phyloP scores from a whole-genome alignment of 345 rosid species.

The Syzygium oleosum region DNA sequence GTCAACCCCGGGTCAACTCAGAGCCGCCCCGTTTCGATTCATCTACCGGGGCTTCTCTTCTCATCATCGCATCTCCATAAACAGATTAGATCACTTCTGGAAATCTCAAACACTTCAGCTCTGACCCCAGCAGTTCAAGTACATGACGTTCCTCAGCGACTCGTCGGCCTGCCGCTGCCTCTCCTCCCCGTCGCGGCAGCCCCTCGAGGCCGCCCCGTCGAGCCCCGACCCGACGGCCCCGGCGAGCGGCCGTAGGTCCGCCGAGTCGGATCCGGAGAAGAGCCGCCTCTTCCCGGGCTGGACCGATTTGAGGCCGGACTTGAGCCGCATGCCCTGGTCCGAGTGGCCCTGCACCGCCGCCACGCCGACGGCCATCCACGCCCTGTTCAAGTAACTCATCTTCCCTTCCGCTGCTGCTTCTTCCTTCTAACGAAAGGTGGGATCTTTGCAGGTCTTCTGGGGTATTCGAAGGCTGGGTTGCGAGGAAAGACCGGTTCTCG shows the following conservation, averaged over 20 bases:
- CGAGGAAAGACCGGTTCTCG: background rate
- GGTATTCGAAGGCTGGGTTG: background rate
- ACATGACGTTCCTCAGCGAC: constrained; percentile 73
- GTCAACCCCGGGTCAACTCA: background rate
- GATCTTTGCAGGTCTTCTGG: background rate
- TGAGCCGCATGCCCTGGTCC: constrained; percentile 49
- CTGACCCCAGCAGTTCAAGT: constrained; percentile 89
- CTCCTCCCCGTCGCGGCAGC: constrained; percentile 1
- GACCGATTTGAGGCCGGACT: constrained; percentile 32
- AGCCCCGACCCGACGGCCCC: constrained; percentile 31
- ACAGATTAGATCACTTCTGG: background rate
- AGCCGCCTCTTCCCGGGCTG: constrained; percentile 36
- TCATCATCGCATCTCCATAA: background rate
- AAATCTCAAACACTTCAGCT: constrained; percentile 6
- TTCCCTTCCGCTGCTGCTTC: background rate
- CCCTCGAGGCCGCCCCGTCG: constrained; percentile 6
- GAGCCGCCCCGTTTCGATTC: background rate
- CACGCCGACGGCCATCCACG: constrained; percentile 73
- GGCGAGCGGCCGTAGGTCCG: constrained; percentile 53
- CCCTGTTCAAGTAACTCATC: constrained; percentile 48
- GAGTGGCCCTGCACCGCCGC: constrained; percentile 58
- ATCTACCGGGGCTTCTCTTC: background rate
- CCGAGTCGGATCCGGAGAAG: constrained; percentile 14
- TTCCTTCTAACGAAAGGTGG: background rate
- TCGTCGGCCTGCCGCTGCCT: constrained; percentile 44